Base-by-base conservation (phyloP, 129 eudicot species). In the Pulicaria dysenterica region DNA sequence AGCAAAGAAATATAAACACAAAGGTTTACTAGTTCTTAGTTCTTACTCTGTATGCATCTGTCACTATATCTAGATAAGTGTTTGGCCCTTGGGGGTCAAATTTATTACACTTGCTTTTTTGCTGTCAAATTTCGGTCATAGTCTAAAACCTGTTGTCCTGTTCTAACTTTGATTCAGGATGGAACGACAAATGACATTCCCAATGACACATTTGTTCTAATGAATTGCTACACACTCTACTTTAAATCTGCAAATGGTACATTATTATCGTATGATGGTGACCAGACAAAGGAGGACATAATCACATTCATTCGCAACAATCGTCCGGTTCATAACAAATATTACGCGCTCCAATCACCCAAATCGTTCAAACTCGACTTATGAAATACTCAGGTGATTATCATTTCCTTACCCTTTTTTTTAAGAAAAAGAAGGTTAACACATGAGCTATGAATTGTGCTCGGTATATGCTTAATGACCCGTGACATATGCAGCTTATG, bases 221-320 rank as follows among this genome's bases (percentile, higher is more conserved):
- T 80, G 79, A 85, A 84, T 42, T 90, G 82, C 80, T 88, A 88
- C 9, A 85, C 94, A 11, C 34, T 90, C 47, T 90, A 87, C 82
- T 85, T 90, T 53, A 85, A 83, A 77, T 60, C 94, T 54, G 85
- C 91, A 50, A 79, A 83, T 69, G 96, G 96, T 46, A 72, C 79
- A 10, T 6, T 87, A 3, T 34, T 72, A 37, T 69, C 58, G 14
- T 87, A 85, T 65, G 84, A 81, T 36, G 96, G 96, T 16, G 83
- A 74, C 45, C 72, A 90, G 57, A 85, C 94, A 8, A 87, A 90
- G 91, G 94, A 87, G 46, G 91, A 81, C 73, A 85, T 90, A 2
- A 67, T 83, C 47, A 62, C 63, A 2, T 90, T 85, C 73, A 85
- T 90, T 74, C 73, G 82, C 64, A 79, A 87, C 83, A 85, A 87